Conservation (phyloP, 2,329 filamentous ascomycete species). For the Penicillium polonicum region DNA sequence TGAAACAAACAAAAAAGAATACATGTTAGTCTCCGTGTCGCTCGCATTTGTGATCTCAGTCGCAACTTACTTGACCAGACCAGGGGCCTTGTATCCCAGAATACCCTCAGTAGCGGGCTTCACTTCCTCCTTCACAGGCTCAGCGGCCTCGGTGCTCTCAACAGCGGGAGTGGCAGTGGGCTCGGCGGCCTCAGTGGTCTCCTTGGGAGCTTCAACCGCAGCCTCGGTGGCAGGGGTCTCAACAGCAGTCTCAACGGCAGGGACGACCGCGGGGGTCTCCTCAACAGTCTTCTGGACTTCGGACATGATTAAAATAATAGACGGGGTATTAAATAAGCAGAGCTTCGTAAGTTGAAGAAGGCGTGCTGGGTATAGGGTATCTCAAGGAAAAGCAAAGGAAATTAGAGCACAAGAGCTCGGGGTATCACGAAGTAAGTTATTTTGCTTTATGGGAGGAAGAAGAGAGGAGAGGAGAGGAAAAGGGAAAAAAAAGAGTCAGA, state of each 20-base stretch:
- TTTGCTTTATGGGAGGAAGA: constrained; percentile 20
- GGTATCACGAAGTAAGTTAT: constrained; percentile 29
- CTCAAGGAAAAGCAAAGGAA: constrained; percentile 29
- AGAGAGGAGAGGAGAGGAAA: constrained; percentile 20
- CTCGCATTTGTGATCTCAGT: background rate
- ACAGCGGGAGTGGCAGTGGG: constrained; percentile 10
- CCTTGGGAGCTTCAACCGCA: constrained; percentile 13
- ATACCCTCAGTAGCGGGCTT: constrained; percentile 78
- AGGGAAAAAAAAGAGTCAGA: constrained; percentile 21
- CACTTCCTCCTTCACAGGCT: constrained; percentile 43
- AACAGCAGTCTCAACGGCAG: constrained; percentile 16
- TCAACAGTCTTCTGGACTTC: constrained; percentile 28
- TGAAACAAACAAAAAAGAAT: constrained; percentile 43
- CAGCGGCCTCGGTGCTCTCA: constrained; percentile 17
- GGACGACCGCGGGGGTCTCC: constrained; percentile 27
- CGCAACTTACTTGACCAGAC: constrained; percentile 77
- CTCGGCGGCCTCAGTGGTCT: constrained; percentile 14
- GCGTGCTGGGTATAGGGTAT: constrained; percentile 26
- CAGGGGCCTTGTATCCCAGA: constrained; percentile 85
- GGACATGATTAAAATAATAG: constrained; percentile 31
- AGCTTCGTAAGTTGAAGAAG: constrained; percentile 18
- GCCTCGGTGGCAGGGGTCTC: constrained; percentile 15
- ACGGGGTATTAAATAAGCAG: constrained; percentile 24
- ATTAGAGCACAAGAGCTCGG: constrained; percentile 29
- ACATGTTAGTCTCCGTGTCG: constrained; percentile 5